These are phyloP conservation scores for Yamadazyma taylorii DNA, from an alignment of 1,139 yeast species.

Conservation along the genomic window DNA sequence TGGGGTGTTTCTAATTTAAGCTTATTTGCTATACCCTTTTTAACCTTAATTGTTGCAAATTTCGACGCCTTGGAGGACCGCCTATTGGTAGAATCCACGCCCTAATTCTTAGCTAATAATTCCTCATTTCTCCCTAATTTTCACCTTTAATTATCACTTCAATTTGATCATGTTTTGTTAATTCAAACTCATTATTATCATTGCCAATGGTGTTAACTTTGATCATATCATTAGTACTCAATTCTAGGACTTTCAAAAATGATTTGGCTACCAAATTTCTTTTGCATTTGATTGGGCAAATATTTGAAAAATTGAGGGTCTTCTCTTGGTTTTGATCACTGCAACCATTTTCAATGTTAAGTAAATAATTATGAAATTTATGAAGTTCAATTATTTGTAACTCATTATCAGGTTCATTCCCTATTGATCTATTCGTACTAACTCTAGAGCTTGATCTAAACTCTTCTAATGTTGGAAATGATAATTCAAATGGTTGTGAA, in stretches of 20 bases:
- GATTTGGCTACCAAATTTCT: slow-evolving; percentile 37
- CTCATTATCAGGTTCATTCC: neutral
- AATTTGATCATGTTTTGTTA: neutral
- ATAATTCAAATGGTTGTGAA: slow-evolving; percentile 14
- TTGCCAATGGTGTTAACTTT: slow-evolving; percentile 3
- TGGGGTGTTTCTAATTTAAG: no score
- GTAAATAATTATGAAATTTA: slow-evolving; percentile 4
- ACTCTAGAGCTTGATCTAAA: neutral
- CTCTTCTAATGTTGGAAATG: slow-evolving; percentile 15
- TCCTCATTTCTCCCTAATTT: neutral
- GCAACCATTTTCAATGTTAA: neutral
- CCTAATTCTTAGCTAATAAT: neutral
- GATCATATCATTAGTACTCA: slow-evolving; percentile 25
- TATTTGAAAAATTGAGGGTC: slow-evolving; percentile 6
- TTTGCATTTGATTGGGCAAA: slow-evolving; percentile 14
- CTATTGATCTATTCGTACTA: neutral
- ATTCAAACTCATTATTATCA: slow-evolving; percentile 2
- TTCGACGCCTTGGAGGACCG: no score
- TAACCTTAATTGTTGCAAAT: no score
- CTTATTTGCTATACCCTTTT: no score
- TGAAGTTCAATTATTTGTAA: neutral
- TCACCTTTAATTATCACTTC: neutral
- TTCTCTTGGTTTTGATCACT: neutral
- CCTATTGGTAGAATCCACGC: neutral
- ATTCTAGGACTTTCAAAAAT: slow-evolving; percentile 38